Conservation (phyloP, 371 early-diverging fungal species). For the Fennellomyces sp. region DNA sequence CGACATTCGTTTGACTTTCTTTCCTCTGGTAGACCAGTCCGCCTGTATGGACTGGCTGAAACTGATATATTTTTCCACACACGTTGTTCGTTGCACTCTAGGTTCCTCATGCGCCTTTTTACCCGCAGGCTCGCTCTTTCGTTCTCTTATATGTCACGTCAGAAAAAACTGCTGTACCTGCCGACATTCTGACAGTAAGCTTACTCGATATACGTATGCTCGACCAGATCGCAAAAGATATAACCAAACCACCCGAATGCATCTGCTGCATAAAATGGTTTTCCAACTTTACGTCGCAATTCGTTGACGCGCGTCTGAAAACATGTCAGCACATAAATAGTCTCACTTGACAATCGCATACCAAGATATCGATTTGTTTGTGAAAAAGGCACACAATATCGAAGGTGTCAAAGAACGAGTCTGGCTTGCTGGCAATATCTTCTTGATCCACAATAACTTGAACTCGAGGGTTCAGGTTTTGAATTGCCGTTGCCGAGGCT, state of each 20-base stretch:
- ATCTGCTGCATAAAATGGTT: slow-evolving; percentile 70
- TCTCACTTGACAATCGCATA: slow-evolving; percentile 14
- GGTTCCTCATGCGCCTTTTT: slow-evolving; percentile 36
- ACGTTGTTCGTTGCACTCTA: slow-evolving; percentile 36
- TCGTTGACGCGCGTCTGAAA: slow-evolving; percentile 59
- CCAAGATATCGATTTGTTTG: slow-evolving; percentile 31
- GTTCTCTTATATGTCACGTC: slow-evolving; percentile 26
- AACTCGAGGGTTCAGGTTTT: slow-evolving; percentile 79
- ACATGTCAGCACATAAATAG: neutral
- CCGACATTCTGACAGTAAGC: too few species aligned
- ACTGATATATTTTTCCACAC: slow-evolving; percentile 44
- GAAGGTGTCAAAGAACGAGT: slow-evolving; percentile 60
- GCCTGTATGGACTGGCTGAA: slow-evolving; percentile 37
- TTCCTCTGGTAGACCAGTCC: slow-evolving; percentile 36
- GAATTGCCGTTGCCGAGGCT: slow-evolving; percentile 60
- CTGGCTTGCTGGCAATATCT: slow-evolving; percentile 43
- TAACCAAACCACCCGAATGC: slow-evolving; percentile 81
- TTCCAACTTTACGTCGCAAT: slow-evolving; percentile 54
- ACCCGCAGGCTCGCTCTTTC: slow-evolving; percentile 4
- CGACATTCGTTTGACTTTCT: slow-evolving; percentile 41
- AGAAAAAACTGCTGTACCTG: slow-evolving; percentile 6
- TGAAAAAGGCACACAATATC: slow-evolving; percentile 71
- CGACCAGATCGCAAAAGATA: slow-evolving; percentile 78
- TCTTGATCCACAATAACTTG: slow-evolving; percentile 55
- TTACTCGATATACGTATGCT: slow-evolving; percentile 74